Percentiles rank a stretch among this genome's conserved stretches.
These are phyloP conservation scores for Fusarium stilboides DNA, from an alignment of 2,329 filamentous ascomycete genomes.

Conservation along the genomic window DNA sequence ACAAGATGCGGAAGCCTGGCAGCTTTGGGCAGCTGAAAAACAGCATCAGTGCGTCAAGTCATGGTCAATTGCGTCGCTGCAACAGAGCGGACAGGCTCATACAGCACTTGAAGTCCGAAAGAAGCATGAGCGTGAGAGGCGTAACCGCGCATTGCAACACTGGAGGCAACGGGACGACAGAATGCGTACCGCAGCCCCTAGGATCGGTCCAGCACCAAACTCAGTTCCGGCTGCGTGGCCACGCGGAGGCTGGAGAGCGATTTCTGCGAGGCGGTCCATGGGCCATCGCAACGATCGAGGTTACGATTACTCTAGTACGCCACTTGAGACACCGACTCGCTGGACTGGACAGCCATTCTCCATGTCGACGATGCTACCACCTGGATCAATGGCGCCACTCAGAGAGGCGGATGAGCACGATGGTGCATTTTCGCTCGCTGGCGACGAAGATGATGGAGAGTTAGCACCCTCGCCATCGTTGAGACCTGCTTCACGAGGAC, in stretches of 20 bases:
- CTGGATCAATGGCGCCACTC: conserved; percentile 52
- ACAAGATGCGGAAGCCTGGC: conserved; percentile 49
- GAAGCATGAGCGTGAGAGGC: conserved; percentile 53
- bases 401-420: conserved; percentile 52
- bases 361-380: conserved; percentile 52
- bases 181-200: conserved; percentile 24
- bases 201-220: conserved; percentile 25
- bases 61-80: conserved; percentile 57
- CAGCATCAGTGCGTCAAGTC: conserved; percentile 55
- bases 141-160: conserved; percentile 50
- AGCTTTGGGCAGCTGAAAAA: conserved; percentile 53
- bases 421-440: conserved; percentile 41
- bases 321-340: conserved; percentile 62
- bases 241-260: conserved; percentile 48
- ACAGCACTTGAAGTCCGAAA: conserved; percentile 54
- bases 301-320: conserved; percentile 40
- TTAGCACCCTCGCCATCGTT: conserved; percentile 43
- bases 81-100: conserved; percentile 57
- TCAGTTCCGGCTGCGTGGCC: conserved; percentile 34
- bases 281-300: conserved; percentile 43
- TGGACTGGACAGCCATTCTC: conserved; percentile 61
- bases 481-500: conserved; percentile 38
- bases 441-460: conserved; percentile 47
- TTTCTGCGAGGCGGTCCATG: conserved; percentile 47
- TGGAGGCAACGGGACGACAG: conserved; percentile 51